Evolutionary conservation across 2,329 filamentous ascomycete genomes (phyloP), one percentile per base, ranked within the genome.

Genomic region (Colletotrichum orchidophilum): DNA sequence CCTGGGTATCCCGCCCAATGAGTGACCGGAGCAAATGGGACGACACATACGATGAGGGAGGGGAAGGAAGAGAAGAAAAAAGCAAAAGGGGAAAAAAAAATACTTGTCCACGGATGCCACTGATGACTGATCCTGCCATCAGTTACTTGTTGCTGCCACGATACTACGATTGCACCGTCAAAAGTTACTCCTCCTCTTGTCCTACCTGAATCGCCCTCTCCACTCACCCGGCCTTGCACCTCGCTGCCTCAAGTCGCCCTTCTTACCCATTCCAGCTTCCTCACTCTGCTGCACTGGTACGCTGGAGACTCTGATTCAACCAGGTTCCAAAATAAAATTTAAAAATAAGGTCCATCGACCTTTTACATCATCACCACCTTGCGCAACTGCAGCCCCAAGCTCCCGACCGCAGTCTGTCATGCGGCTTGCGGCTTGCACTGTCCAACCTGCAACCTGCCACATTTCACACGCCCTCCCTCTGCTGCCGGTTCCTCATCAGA

Each of bases 401-500:
- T 26, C 29, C 6, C 54, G 31, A 4, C 18, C 26, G 54, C 54
- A 35, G 35, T 15, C 27, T 21, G 21, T 21, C 33, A 18, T n/a
- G n/a, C n/a, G n/a, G n/a, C 24, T 61, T n/a, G 27, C 42, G n/a
- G n/a, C n/a, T n/a, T n/a, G 24, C 33, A 50, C 59, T 62, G 58
- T 53, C 33, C 9, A 35, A 8, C 21, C n/a, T 21, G 49, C 60
- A 31, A n/a, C 39, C 39, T 46, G n/a, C n/a, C 39, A 46, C 39
- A 46, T 46, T 46, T 46, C 39, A 46, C 39, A 46, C 39, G 39
- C 39, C 39, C 39, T 46, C 18, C 18, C 39, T 46, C 18, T n/a
- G n/a, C n/a, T n/a, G n/a, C n/a, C n/a, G n/a, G n/a, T 29, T 42
- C 63, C 67, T 55, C 63, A 54, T 59, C 58, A 52, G 42, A 62